Evolutionary conservation across 352 stramenopile species (phyloP), one percentile per base, ranked within the genome.

Genomic region (Globisporangium carolinianum): DNA sequence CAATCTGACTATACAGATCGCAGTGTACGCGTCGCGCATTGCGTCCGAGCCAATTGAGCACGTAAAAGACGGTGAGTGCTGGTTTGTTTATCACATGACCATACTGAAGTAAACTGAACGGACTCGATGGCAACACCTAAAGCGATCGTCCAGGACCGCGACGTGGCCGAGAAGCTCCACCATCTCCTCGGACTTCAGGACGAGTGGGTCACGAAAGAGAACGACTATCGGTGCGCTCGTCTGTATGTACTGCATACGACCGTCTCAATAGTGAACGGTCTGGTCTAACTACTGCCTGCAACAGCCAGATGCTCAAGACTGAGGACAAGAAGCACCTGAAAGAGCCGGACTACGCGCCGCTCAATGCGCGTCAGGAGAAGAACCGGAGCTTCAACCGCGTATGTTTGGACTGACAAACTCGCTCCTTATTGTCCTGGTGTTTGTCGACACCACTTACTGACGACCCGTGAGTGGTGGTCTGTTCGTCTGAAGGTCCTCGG

Each of bases 301-400:
- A 2, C 42, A 93, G 83, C 11, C 83, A 90, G 79, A 88, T 95
- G 81, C 76, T 95, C 15, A 95, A 95, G 67, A 91, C 81, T 0
- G 85, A 95, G 59, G 85, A 95, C 68, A 95, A 95, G 61, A 95
- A 95, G 51, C 63, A 86, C 60, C 72, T 95, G 69, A 85, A 87
- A 47, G 79, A 90, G 53, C 48, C 57, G 17, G 85, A 95, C 48
- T 91, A 82, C 45, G 71, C 83, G 4, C 66, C 71, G 41, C 66
- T 95, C 36, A 93, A 91, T 45, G 59, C 77, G 24, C 85, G 83
- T 3, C 84, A 95, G 58, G 85, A 95, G 65, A 76, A 84, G 46
- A 95, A 95, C 75, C 83, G 83, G 42, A 73, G 91, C 53, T 88
- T 91, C 68, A 91, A 80, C 32, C 69, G 83, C 18, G 77, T 91